phyloP scores from a whole-genome alignment of 192 early-diverging fungal species.

The Phlyctochytrium bullatum region DNA sequence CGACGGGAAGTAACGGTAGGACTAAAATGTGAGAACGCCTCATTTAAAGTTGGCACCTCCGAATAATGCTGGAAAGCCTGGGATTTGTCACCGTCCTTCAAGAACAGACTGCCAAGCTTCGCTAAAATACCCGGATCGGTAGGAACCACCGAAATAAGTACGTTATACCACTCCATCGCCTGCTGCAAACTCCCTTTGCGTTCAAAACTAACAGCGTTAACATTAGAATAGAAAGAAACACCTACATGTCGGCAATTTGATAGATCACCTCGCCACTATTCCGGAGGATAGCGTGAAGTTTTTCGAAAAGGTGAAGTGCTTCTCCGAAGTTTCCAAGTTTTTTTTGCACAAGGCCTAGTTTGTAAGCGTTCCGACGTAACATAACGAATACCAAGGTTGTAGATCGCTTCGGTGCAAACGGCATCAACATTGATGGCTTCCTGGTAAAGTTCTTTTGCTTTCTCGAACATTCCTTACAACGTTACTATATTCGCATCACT shows the following conservation, averaged over 20 bases:
- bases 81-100: conserved; percentile 49
- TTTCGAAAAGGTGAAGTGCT: conserved; percentile 54
- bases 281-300: conserved; percentile 55
- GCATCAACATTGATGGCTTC: conserved; percentile 56
- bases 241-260: conserved; percentile 61
- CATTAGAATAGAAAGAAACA: conserved; percentile 7
- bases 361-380: background rate
- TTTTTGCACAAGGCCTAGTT: conserved; percentile 47
- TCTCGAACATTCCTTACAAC: conserved; percentile 26
- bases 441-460: conserved; percentile 52
- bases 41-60: conserved; percentile 33
- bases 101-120: conserved; percentile 50
- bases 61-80: conserved; percentile 65
- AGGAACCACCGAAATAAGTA: conserved; percentile 58
- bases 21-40: conserved; percentile 20
- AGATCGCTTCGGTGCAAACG: conserved; percentile 59
- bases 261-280: conserved; percentile 57
- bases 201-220: conserved; percentile 42
- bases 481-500: background rate
- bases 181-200: conserved; percentile 45
- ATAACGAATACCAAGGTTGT: conserved; percentile 44
- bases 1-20: conserved; percentile 58
- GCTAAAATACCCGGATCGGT: conserved; percentile 57
- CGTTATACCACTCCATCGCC: conserved; percentile 63
- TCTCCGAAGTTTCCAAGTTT: conserved; percentile 34